A percentile compares a stretch with the other conserved stretches of the same genome.
Evolutionary conservation across 495 filamentous ascomycete genomes (phyloP).

Genomic region (Penicillium soppii): DNA sequence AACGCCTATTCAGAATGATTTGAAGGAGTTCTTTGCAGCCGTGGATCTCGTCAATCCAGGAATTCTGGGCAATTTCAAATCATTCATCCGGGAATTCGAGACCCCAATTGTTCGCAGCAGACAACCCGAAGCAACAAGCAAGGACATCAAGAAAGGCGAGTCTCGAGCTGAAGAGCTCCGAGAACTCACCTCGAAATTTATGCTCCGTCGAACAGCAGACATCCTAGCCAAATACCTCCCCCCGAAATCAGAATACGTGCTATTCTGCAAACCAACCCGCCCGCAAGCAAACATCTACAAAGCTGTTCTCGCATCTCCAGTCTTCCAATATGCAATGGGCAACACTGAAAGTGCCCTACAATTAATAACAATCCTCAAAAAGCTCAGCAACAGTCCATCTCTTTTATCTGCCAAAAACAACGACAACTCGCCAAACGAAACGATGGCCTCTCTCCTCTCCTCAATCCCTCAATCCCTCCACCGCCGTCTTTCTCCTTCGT

Average conservation of each 20-base stretch:
- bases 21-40: conserved; percentile 76
- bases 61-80: conserved; percentile 63
- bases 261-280: conserved; percentile 71
- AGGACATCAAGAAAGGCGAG: conserved; percentile 74
- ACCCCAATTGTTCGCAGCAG: conserved; percentile 68
- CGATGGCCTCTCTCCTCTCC: conserved; percentile 51
- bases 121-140: conserved; percentile 65
- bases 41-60: conserved; percentile 82
- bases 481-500: conserved; percentile 53
- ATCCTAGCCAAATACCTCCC: conserved; percentile 71
- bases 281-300: conserved; percentile 70
- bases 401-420: conserved; percentile 53
- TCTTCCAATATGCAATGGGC: conserved; percentile 64
- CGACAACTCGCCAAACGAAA: conserved; percentile 35
- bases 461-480: conserved; percentile 59
- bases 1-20: conserved; percentile 78
- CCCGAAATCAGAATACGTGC: conserved; percentile 74
- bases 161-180: conserved; percentile 67
- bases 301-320: conserved; percentile 65
- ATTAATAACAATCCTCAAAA: conserved; percentile 77
- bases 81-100: conserved; percentile 74
- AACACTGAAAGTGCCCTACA: conserved; percentile 68
- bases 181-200: conserved; percentile 67
- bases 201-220: conserved; percentile 75
- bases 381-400: conserved; percentile 77